A percentile compares a stretch with the other conserved stretches of the same genome.
Conservation (phyloP, 1,284 basidiomycete genomes). For the Cutaneotrichosporon sp. region DNA sequence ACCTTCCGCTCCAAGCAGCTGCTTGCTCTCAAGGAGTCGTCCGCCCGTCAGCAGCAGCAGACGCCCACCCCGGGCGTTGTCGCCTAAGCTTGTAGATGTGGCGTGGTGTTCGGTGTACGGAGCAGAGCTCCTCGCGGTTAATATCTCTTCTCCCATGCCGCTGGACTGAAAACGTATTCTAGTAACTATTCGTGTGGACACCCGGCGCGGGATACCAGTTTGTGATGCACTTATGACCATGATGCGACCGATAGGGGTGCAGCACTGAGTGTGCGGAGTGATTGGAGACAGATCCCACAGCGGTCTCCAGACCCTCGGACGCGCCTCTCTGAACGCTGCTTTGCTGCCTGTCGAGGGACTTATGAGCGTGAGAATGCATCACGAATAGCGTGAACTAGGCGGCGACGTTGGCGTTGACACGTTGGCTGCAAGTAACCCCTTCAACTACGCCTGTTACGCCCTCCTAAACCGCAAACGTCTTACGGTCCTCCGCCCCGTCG, state of each 20-base stretch:
- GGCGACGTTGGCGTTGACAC: no score
- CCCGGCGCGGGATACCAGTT: conserved; percentile 10
- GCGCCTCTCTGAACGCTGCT: no score
- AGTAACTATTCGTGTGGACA: conserved; percentile 4
- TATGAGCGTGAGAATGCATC: no score
- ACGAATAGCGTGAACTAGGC: no score
- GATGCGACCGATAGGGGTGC: conserved; percentile 7
- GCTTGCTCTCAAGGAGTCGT: conserved; percentile 48
- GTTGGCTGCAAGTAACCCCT: no score
- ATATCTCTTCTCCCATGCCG: neutral
- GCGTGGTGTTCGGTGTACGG: neutral
- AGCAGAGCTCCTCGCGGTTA: neutral
- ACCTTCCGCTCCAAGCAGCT: conserved; percentile 96
- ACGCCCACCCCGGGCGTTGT: conserved; percentile 2
- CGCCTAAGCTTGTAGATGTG: neutral
- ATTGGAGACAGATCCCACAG: no score
- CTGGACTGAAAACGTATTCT: conserved; percentile 1
- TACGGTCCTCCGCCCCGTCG: no score
- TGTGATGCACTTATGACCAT: conserved; percentile 17
- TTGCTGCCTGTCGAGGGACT: no score
- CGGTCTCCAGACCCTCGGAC: no score
- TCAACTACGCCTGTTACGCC: no score
- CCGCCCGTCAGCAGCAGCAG: conserved; percentile 39
- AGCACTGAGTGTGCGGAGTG: no score
- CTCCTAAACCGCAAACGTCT: no score